A percentile compares a stretch with the other conserved stretches of the same genome.
These are phyloP conservation scores for Colletotrichum limetticola DNA, from an alignment of 2,329 filamentous ascomycete genomes.

Conservation along the genomic window DNA sequence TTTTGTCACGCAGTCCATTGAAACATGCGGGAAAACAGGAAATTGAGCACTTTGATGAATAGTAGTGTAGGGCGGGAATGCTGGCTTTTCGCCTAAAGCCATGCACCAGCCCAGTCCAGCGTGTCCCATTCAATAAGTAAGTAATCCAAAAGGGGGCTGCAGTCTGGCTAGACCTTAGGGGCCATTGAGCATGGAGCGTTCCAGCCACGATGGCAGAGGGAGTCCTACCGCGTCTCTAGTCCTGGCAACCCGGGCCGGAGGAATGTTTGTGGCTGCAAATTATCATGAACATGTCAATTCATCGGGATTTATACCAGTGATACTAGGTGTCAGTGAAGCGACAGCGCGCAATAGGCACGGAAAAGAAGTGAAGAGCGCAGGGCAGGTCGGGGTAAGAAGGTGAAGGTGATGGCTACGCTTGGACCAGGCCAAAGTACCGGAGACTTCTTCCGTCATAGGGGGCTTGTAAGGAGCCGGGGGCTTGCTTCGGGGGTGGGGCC, in stretches of 20 bases:
- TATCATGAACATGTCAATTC: background rate
- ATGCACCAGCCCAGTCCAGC: background rate
- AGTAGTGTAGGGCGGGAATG: constrained; percentile 12
- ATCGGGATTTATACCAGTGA: no score
- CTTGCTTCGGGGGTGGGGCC: constrained; percentile 13
- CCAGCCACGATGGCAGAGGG: constrained; percentile 7
- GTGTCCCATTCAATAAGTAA: background rate
- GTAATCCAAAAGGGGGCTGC: background rate
- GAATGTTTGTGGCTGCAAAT: background rate
- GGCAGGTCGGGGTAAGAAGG: background rate
- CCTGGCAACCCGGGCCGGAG: background rate
- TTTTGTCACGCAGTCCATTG: constrained; percentile 14
- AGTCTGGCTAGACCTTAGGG: background rate
- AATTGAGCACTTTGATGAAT: background rate
- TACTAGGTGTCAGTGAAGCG: no score
- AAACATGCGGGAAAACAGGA: constrained; percentile 18
- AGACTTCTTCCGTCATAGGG: constrained; percentile 30
- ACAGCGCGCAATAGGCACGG: background rate
- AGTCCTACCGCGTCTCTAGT: background rate
- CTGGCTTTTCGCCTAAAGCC: background rate
- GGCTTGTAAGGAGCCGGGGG: constrained; percentile 21
- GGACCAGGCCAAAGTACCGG: constrained; percentile 12
- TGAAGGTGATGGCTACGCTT: background rate
- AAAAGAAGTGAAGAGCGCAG: background rate
- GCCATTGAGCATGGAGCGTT: background rate